These are phyloP conservation scores for Cryptococcus sp. DNA, from an alignment of 1,284 basidiomycete genomes.

Conservation along the genomic window DNA sequence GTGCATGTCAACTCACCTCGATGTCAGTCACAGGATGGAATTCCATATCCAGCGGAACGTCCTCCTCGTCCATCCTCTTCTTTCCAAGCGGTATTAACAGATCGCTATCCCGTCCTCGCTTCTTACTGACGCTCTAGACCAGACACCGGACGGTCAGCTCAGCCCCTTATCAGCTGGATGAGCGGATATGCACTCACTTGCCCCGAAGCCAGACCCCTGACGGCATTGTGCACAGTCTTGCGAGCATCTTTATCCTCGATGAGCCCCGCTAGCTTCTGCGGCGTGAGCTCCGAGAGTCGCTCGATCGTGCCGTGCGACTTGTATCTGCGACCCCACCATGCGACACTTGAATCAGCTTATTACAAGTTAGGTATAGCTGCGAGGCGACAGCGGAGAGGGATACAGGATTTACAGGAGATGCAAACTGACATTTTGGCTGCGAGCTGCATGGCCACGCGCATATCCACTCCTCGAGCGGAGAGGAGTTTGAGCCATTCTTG, in stretches of 20 bases:
- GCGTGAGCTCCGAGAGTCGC: conserved; percentile 62
- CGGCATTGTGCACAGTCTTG: conserved; percentile 63
- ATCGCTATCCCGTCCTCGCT: conserved; percentile 33
- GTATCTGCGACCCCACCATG: conserved; percentile 59
- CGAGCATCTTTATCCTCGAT: conserved; percentile 71
- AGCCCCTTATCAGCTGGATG: not conserved
- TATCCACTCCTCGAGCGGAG: conserved; percentile 64
- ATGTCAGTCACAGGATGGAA: conserved; percentile 42
- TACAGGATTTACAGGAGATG: not conserved
- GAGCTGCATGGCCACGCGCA: conserved; percentile 72
- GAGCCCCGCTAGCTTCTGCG: conserved; percentile 61
- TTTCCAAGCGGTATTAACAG: conserved; percentile 32
- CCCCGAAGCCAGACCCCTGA: conserved; percentile 56
- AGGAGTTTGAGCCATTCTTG: conserved; percentile 74
- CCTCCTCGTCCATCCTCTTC: conserved; percentile 16
- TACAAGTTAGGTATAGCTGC: too few relatives aligned
- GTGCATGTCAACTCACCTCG: conserved; percentile 29
- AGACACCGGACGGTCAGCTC: not conserved
- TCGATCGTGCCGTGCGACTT: conserved; percentile 68
- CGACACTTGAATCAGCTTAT: conserved; percentile 4
- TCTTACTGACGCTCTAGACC: conserved; percentile 27
- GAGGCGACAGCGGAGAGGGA: not conserved
- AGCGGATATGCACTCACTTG: conserved; percentile 24
- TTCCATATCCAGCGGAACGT: conserved; percentile 27
- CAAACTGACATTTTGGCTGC: conserved; percentile 71